Percentiles rank a stretch among this genome's conserved stretches.
phyloP scores from a whole-genome alignment of 495 filamentous ascomycete species.

The Neurospora sp. region DNA sequence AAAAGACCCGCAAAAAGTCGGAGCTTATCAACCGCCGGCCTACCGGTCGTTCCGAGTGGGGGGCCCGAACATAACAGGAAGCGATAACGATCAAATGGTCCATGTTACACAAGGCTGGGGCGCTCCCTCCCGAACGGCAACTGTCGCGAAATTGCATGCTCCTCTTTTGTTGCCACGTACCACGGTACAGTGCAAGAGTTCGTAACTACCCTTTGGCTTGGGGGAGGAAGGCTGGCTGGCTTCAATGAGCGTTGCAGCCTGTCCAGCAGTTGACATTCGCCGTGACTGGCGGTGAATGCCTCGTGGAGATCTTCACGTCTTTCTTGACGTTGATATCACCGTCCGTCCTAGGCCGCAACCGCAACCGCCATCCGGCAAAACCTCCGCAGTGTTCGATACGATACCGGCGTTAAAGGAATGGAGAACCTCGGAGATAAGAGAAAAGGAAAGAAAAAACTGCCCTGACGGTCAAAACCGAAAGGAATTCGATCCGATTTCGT shows the following conservation, averaged over 20 bases:
- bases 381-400: background rate
- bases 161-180: background rate
- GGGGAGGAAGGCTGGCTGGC: background rate
- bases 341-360: too few relatives aligned
- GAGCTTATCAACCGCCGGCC: background rate
- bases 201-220: background rate
- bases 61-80: background rate
- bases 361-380: background rate
- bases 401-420: background rate
- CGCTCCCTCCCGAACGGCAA: background rate
- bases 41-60: background rate
- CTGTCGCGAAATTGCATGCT: background rate
- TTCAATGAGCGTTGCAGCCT: background rate
- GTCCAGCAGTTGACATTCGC: too few relatives aligned
- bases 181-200: background rate
- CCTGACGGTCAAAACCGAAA: background rate
- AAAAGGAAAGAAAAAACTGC: background rate
- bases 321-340: background rate
- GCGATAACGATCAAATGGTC: background rate
- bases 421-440: background rate
- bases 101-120: background rate
- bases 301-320: background rate
- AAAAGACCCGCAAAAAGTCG: background rate
- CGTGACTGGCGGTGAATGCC: too few relatives aligned
- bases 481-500: background rate